Evolutionary conservation across 331 rosid genomes (phyloP), one percentile per base, ranked within the genome.

Genomic region (Pyrus hybrid): DNA sequence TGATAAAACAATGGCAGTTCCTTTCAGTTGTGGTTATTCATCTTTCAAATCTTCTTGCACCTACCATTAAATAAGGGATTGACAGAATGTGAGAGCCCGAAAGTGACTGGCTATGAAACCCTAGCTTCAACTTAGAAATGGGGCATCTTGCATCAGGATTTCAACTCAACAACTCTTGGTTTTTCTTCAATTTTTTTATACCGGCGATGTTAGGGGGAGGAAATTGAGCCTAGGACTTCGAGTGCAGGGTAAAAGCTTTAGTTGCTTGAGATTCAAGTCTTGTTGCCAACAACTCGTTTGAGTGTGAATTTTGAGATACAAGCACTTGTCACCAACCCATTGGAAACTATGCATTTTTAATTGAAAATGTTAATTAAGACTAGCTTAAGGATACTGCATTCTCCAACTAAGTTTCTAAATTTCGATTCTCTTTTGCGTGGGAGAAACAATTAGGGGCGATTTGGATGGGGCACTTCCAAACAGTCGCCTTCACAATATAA

Each of bases 11-110:
- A 26, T 13, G 51, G 25, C 5, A 23, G 63, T 66, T 67, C 71
- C 61, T 68, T 74, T 73, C 28, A 66, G 63, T 75, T 73, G 83
- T 79, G 79, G 83, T 74, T 82, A 77, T 82, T 73, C 61, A 72
- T 68, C 9, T 63, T 17, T 57, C 54, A 79, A 72, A 29, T 12
- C 25, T 61, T 65, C 13, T 22, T 35, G 26, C 16, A 25, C 33
- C 32, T 45, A 18, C 32, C 67, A 37, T 72, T 72, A 9, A 37
- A 35, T 13, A 37, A 8, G 6, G 76, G 56, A 29, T 9, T 49
- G n/a, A 65, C 45, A 41, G 45, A 41, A 41, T 41, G 45, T 41
- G 45, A 41, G 1, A 41, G 45, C 45, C 45, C 3, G 71, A 74
- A 68, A 63, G n/a, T 43, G 78, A 74, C 63, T n/a, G 25, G 26